phyloP scores from a whole-genome alignment of 768 basidiomycete species.

The Russula sp. region DNA sequence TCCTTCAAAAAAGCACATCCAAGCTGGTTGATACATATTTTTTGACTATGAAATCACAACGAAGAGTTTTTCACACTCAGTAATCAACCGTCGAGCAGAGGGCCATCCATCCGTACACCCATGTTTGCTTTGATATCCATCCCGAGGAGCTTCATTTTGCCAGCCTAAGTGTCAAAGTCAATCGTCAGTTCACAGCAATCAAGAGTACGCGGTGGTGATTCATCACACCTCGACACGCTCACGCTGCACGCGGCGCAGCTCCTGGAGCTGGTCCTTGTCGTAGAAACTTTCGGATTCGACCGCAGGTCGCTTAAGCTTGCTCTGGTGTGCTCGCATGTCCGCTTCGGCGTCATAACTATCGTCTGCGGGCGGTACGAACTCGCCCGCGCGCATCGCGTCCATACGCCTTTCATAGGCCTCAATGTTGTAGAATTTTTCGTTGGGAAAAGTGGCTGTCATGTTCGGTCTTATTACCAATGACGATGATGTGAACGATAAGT shows the following conservation, averaged over 20 bases:
- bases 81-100: conserved; percentile 49
- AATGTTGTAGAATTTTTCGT: conserved; percentile 95
- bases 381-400: conserved; percentile 80
- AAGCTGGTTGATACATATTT: conserved; percentile 11
- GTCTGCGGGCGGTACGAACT: conserved; percentile 67
- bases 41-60: conserved; percentile 15
- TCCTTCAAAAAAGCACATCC: background rate
- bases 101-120: conserved; percentile 85
- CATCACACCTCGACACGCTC: conserved; percentile 73
- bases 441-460: conserved; percentile 75
- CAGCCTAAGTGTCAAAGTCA: conserved; percentile 45
- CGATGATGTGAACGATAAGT: conserved; percentile 7
- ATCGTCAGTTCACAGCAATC: too few relatives aligned
- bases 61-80: background rate
- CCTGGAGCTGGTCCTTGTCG: conserved; percentile 73
- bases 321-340: conserved; percentile 75
- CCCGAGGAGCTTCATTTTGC: conserved; percentile 82
- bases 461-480: conserved; percentile 1
- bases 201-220: background rate
- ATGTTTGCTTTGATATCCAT: conserved; percentile 84
- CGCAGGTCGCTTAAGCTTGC: conserved; percentile 63
- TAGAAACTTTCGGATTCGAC: conserved; percentile 73
- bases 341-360: conserved; percentile 79
- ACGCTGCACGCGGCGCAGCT: conserved; percentile 77
- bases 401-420: conserved; percentile 80